Evolutionary conservation across 768 basidiomycete genomes (phyloP), one percentile per base, ranked within the genome.

Genomic region (Leccinum arenicola): DNA sequence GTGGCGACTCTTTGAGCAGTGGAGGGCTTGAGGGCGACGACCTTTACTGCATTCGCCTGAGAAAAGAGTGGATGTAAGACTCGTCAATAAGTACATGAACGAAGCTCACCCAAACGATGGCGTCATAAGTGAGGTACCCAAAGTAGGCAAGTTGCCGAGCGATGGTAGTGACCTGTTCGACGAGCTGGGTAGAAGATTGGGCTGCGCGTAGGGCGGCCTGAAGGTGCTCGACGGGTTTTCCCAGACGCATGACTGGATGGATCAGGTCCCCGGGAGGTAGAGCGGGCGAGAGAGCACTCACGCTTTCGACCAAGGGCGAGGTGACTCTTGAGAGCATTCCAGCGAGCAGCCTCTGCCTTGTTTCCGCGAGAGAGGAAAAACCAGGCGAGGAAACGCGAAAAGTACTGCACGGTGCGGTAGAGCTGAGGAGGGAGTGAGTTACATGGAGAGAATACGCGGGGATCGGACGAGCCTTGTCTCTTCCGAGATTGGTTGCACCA

Each of bases 201-300:
- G 85, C 76, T 19, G 89, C 87, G 54, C 87, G 87, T 49, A 97
- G 76, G 31, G 93, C 95, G 1, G 93, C 85, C 72, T 98, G 96
- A 6, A 95, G 78, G 75, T 97, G 93, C 70, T 99, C 97, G 62
- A 95, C 66, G 8, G 95, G 94, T 74, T 98, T 96, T 65, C 94
- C 93, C 55, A 99, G 78, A 15, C 97, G 86, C 81, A 98, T 79
- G 38, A 97, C 96, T 98, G 10, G 52, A 17, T 14, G 3, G 50
- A 49, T 65, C 3, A 60, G 65, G 17, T 14, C 25, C 33, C 40
- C 8, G 48, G 11, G 29, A 14, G 3, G 12, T 15, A 6, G 54
- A 29, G 19, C 4, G 45, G 10, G 9, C 8, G 25, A 12, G 29
- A 33, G 23, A 17, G 38, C 3, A 61, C 72, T 55, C 58, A 97